Conservation (phyloP, 73 alveolate species). For the Paraurostyla sp. region DNA sequence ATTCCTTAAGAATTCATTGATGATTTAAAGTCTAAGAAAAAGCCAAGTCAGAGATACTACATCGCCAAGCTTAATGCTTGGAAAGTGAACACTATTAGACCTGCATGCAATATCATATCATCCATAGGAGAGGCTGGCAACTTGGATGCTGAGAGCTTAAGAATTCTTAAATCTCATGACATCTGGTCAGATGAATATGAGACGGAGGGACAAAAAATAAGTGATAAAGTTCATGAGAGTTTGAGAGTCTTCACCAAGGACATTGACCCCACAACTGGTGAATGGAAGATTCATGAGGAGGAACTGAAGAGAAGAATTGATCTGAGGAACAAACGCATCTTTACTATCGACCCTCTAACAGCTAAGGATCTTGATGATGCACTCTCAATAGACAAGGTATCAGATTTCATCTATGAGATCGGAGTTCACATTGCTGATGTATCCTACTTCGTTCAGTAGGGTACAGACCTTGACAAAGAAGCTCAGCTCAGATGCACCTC, state of each 20-base stretch:
- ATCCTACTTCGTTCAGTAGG: constrained; percentile 86
- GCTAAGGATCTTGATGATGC: constrained; percentile 98
- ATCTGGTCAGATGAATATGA: constrained; percentile 63
- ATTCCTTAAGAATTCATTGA: constrained; percentile 53
- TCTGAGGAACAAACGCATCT: constrained; percentile 85
- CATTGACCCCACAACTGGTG: constrained; percentile 52
- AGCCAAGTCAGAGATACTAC: constrained; percentile 57
- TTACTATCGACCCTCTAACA: constrained; percentile 95
- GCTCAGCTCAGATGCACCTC: constrained; percentile 93
- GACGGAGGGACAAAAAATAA: background rate
- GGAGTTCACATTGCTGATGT: constrained; percentile 99
- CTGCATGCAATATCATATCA: constrained; percentile 24
- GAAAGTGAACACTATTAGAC: constrained; percentile 29
- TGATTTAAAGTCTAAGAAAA: constrained; percentile 1
- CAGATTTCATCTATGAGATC: constrained; percentile 82
- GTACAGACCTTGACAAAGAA: constrained; percentile 85
- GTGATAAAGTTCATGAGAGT: constrained; percentile 53
- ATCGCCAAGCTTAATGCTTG: constrained; percentile 1
- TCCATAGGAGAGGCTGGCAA: constrained; percentile 78
- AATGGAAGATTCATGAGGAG: constrained; percentile 74
- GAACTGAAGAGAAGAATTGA: constrained; percentile 82
- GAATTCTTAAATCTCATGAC: constrained; percentile 65
- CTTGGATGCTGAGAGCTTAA: constrained; percentile 65
- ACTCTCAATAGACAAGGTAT: constrained; percentile 82
- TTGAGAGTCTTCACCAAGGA: constrained; percentile 49